Percentiles rank a stretch among this genome's conserved stretches.
These are phyloP conservation scores for Cordyceps fumosorosea DNA, from an alignment of 2,329 filamentous ascomycete species.

Conservation along the genomic window DNA sequence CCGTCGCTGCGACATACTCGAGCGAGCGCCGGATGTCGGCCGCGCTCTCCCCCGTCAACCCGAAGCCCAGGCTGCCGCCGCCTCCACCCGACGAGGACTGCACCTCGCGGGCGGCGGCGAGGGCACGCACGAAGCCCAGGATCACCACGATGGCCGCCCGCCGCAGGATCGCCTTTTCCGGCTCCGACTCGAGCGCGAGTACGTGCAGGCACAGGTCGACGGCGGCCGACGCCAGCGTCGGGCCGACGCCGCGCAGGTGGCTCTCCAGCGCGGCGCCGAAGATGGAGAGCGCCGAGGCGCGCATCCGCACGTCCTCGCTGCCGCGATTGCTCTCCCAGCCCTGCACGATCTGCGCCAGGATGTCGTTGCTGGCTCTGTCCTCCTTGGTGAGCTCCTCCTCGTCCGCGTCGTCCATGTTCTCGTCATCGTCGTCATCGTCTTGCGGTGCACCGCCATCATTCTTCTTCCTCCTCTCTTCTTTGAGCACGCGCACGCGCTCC, in stretches of 20 bases:
- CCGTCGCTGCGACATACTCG: slow-evolving; percentile 56
- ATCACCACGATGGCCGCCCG: slow-evolving; percentile 60
- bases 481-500: slow-evolving; percentile 40
- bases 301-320: slow-evolving; percentile 62
- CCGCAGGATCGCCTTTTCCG: slow-evolving; percentile 57
- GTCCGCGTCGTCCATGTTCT: slow-evolving; percentile 32
- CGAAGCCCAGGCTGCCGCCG: slow-evolving; percentile 42
- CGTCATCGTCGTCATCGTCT: slow-evolving; percentile 40
- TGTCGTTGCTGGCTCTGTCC: slow-evolving; percentile 40
- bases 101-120: slow-evolving; percentile 45
- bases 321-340: slow-evolving; percentile 63
- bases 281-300: slow-evolving; percentile 62
- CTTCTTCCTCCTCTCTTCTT: slow-evolving; percentile 23
- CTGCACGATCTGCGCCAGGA: slow-evolving; percentile 52
- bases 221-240: slow-evolving; percentile 44
- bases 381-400: slow-evolving; percentile 41
- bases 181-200: slow-evolving; percentile 53
- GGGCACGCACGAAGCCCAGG: slow-evolving; percentile 52
- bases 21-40: slow-evolving; percentile 57
- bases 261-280: slow-evolving; percentile 54
- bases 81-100: slow-evolving; percentile 44
- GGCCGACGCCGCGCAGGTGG: slow-evolving; percentile 49
- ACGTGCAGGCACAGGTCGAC: slow-evolving; percentile 59
- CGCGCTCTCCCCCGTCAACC: slow-evolving; percentile 47
- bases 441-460: slow-evolving; percentile 15